A percentile compares a stretch with the other conserved stretches of the same genome.
These are phyloP conservation scores for Geotrichum fermentans DNA, from an alignment of 1,139 yeast genomes.

Conservation along the genomic window DNA sequence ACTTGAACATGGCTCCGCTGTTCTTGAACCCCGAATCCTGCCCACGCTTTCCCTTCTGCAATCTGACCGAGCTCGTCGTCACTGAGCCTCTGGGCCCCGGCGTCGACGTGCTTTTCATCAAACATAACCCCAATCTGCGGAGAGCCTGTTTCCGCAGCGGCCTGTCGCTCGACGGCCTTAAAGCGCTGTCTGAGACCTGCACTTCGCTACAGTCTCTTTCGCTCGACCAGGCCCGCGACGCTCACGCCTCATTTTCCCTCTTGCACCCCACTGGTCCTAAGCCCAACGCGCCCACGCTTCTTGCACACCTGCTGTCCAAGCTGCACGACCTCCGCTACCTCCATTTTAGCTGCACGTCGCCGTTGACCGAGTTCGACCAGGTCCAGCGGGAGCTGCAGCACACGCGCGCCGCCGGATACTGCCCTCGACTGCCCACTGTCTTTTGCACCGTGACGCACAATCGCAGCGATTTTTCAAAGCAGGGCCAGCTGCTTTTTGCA, in stretches of 20 bases:
- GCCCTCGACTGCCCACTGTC: not conserved
- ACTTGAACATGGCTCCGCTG: not conserved
- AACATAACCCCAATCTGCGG: not conserved
- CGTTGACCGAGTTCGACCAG: not conserved
- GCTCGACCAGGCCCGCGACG: not conserved
- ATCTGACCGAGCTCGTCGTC: not conserved
- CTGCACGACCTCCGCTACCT: not conserved
- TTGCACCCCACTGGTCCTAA: not conserved
- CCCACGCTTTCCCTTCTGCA: not conserved
- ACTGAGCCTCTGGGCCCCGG: not conserved
- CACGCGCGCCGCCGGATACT: too few relatives aligned
- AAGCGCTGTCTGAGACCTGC: not conserved
- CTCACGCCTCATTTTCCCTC: not conserved
- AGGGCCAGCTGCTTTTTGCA: not conserved
- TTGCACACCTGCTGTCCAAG: not conserved
- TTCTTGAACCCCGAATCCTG: not conserved
- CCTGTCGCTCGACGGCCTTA: not conserved
- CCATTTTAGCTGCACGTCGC: not conserved
- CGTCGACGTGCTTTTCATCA: not conserved
- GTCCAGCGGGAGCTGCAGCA: not conserved
- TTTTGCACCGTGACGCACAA: not conserved
- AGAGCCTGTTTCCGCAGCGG: not conserved
- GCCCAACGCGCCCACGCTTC: not conserved
- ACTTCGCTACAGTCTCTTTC: not conserved
- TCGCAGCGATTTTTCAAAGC: not conserved